phyloP scores from a whole-genome alignment of 106 monocot species.

The Dendrobium catenatum region DNA sequence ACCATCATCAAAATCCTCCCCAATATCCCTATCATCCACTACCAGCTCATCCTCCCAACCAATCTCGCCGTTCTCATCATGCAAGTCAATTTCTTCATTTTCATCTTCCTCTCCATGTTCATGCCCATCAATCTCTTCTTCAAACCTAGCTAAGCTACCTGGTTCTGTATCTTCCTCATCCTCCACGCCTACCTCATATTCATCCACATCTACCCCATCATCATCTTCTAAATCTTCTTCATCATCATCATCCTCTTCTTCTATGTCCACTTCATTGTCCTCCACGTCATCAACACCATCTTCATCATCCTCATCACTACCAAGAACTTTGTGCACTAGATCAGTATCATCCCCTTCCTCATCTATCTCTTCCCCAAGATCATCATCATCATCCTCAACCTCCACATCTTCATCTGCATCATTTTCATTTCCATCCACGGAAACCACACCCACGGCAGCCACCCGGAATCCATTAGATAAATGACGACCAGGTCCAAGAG shows the following conservation, averaged over 20 bases:
- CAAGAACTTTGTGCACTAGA: constrained; percentile 44
- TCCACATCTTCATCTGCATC: constrained; percentile 41
- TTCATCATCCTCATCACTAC: constrained; percentile 38
- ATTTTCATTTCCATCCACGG: constrained; percentile 12
- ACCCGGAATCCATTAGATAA: constrained; percentile 65
- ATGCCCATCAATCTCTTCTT: constrained; percentile 24
- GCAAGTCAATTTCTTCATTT: constrained; percentile 11
- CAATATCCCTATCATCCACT: constrained; percentile 62
- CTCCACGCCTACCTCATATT: constrained; percentile 26
- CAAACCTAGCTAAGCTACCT: constrained; percentile 9
- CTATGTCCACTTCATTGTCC: constrained; percentile 26
- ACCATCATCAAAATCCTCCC: constrained; percentile 35
- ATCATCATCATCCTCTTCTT: constrained; percentile 9
- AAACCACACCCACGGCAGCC: constrained; percentile 13
- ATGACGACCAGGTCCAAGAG: constrained; percentile 5
- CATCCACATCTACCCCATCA: constrained; percentile 35
- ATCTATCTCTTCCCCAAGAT: constrained; percentile 45
- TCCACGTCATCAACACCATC: constrained; percentile 28
- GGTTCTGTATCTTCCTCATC: constrained; percentile 23
- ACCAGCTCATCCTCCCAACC: constrained; percentile 74
- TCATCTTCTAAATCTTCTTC: constrained; percentile 38
- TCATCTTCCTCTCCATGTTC: constrained; percentile 18
- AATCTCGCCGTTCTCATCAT: constrained; percentile 37
- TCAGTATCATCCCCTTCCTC: constrained; percentile 50
- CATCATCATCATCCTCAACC: constrained; percentile 35